Base-by-base conservation (phyloP, 208 protist genomes). In the Trypanosoma theileri region DNA sequence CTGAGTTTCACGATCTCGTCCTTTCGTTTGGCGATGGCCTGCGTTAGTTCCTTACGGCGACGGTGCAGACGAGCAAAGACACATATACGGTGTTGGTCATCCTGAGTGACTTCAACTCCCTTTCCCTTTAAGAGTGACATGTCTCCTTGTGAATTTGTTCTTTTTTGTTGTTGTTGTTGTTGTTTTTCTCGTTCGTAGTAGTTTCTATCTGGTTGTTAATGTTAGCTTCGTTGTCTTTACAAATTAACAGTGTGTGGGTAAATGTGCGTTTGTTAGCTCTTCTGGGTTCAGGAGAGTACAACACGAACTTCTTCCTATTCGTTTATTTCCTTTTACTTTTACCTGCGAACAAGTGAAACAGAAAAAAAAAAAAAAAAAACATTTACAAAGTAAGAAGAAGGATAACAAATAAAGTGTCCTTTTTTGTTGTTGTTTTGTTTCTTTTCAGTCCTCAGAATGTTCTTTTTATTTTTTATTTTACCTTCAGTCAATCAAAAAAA, bases 1-100 rank as follows among this genome's bases (percentile, higher is more conserved):
- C 66, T 60, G 4, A 90, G 35, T 53, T 95, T 94, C 55, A 94
- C 92, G 17, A 94, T 54, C 54, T 90, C 80, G 13, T 91, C 85
- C 55, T 77, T 75, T 6, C 85, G 69, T 24, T 73, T 55, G 31
- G 84, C 59, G 16, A 84, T 63, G 21, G 79, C 73, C 26, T 62
- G 68, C 58, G 73, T 75, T 11, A 96, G 69, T 21, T 91, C 66
- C 73, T 86, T 81, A 28, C 91, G 64, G 10, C 86, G 84, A 0
- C 81, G 75, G 74, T 94, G 81, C 45, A 96, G 59, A 24, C 91
- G 79, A 16, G 85, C 82, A 74, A 97, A 96, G 46, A 80, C 77
- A 67, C 88, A 96, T 61, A 96, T 95, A 55, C 77, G 75, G 22
- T 80, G 88, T 77, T 96, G 93, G 66, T 97, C 93, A 46, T 96